Conservation (phyloP, 441 rosid genomes). For the Kokia cookei region DNA sequence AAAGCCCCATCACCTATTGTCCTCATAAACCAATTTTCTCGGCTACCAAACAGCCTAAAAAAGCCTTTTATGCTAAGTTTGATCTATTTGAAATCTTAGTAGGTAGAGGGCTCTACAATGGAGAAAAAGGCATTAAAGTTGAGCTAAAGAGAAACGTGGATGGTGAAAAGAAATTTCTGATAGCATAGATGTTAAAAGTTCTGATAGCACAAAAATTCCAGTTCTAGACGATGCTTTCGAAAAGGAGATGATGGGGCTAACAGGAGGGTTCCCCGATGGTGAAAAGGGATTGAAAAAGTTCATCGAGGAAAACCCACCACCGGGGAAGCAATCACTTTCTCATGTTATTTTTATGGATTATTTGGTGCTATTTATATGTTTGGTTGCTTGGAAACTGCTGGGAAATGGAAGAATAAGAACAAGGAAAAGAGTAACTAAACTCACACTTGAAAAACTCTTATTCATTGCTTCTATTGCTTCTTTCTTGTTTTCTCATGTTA, state of each 20-base stretch:
- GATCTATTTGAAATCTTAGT: constrained; percentile 56
- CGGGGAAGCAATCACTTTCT: constrained; percentile 27
- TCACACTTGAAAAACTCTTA: no score
- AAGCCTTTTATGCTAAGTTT: constrained; percentile 39
- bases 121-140: constrained; percentile 56
- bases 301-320: constrained; percentile 74
- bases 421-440: no score
- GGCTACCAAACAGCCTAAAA: constrained; percentile 24
- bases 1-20: constrained; percentile 11
- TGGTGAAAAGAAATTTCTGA: neutral
- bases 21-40: constrained; percentile 23
- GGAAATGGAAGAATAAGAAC: no score
- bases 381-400: no score
- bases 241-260: constrained; percentile 86
- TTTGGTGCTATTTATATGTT: no score
- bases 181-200: constrained; percentile 7
- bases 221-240: constrained; percentile 63
- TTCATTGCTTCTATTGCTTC: no score
- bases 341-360: no score
- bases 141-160: constrained; percentile 45
- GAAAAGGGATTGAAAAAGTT: constrained; percentile 62
- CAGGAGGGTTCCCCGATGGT: constrained; percentile 84
- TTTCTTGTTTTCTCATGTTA: no score
- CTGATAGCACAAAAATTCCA: neutral
- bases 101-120: constrained; percentile 80